Conservation (phyloP, 2,329 filamentous ascomycete species). For the Cladosporium cucumerinum region DNA sequence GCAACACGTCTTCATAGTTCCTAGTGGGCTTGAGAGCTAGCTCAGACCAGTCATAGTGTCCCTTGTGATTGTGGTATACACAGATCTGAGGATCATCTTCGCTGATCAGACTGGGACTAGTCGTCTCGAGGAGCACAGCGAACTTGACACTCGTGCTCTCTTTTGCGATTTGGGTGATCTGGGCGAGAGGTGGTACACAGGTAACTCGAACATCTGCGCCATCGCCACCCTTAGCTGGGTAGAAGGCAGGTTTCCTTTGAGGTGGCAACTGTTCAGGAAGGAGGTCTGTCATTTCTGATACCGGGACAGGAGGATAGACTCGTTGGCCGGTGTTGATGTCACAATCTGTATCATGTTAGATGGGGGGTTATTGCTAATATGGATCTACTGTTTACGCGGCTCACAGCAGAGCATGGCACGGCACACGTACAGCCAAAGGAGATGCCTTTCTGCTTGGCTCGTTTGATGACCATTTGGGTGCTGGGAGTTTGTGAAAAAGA, state of each 20-base stretch:
- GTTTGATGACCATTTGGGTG: slow-evolving; percentile 29
- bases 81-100: slow-evolving; percentile 66
- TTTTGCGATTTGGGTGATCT: slow-evolving; percentile 61
- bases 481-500: not conserved
- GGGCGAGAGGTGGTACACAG: slow-evolving; percentile 70
- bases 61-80: slow-evolving; percentile 67
- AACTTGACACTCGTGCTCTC: slow-evolving; percentile 53
- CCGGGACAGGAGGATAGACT: slow-evolving; percentile 33
- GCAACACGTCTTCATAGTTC: slow-evolving; percentile 27
- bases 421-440: slow-evolving; percentile 33
- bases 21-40: slow-evolving; percentile 50
- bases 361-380: not conserved
- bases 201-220: slow-evolving; percentile 53
- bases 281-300: slow-evolving; percentile 24
- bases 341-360: slow-evolving; percentile 27
- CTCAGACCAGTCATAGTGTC: slow-evolving; percentile 57
- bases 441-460: slow-evolving; percentile 33
- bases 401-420: not conserved
- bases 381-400: not conserved
- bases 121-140: slow-evolving; percentile 52
- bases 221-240: slow-evolving; percentile 15
- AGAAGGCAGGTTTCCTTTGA: slow-evolving; percentile 23
- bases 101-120: slow-evolving; percentile 37
- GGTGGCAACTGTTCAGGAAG: slow-evolving; percentile 35
- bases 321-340: slow-evolving; percentile 34